A percentile compares a stretch with the other conserved stretches of the same genome.
phyloP scores from a whole-genome alignment of 805 yeast species.

The Cephaloascus albidus region DNA sequence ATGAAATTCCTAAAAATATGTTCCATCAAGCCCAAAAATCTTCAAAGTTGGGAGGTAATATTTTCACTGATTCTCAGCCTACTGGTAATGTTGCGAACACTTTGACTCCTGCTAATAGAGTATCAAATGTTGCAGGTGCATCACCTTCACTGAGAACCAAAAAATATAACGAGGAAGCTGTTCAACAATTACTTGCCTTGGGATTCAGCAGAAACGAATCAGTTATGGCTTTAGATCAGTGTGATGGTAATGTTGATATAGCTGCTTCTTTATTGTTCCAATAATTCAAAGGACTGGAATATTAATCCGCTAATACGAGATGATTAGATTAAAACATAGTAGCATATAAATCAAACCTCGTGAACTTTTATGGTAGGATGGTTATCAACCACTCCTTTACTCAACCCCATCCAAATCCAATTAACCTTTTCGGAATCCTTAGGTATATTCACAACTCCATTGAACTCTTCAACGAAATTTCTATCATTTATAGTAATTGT shows the following conservation, averaged over 20 bases:
- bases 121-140: conserved; percentile 1
- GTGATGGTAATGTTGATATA: conserved; percentile 72
- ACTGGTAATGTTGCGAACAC: conserved; percentile 9
- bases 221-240: conserved; percentile 48
- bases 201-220: conserved; percentile 69
- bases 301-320: no score
- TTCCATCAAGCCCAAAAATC: conserved; percentile 2
- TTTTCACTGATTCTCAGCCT: conserved; percentile 8
- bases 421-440: conserved; percentile 32
- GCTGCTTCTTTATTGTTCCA: conserved; percentile 76
- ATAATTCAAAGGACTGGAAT: no score
- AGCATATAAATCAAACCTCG: background rate
- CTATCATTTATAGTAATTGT: conserved; percentile 78
- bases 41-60: conserved; percentile 19
- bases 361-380: conserved; percentile 39
- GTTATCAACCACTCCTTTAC: conserved; percentile 43
- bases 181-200: conserved; percentile 42
- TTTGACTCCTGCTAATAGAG: conserved; percentile 11
- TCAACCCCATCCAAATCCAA: conserved; percentile 64
- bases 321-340: no score
- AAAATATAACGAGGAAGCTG: conserved; percentile 6
- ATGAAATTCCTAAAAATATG: conserved; percentile 42
- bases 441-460: conserved; percentile 53
- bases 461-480: conserved; percentile 71
- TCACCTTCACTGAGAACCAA: background rate